These are phyloP conservation scores for Podospora pseudocomata DNA, from an alignment of 495 filamentous ascomycete genomes.

Conservation along the genomic window DNA sequence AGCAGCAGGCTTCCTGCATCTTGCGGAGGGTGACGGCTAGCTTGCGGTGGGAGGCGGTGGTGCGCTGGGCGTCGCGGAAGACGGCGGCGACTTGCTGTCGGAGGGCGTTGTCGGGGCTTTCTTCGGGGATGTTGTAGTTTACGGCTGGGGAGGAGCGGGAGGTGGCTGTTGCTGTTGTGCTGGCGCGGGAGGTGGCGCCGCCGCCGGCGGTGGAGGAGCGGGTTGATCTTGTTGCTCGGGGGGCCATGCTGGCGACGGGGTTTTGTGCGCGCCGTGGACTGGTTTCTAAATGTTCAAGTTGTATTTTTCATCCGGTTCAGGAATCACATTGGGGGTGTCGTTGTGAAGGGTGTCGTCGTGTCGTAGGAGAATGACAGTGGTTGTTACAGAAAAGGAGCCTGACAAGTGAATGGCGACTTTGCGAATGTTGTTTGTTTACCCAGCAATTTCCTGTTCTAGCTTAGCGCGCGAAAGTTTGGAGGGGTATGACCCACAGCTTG, in stretches of 20 bases:
- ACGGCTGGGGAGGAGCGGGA: constrained; percentile 60
- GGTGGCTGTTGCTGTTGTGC: constrained; percentile 46
- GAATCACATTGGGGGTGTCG: not conserved
- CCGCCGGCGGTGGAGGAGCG: constrained; percentile 48
- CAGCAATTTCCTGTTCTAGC: constrained; percentile 18
- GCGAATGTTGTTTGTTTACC: constrained; percentile 28
- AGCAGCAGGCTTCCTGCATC: constrained; percentile 83
- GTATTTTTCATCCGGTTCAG: not conserved
- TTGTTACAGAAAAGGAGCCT: not conserved
- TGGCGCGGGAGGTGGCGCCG: not conserved
- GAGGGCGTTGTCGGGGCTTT: constrained; percentile 65
- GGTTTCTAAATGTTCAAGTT: constrained; percentile 7
- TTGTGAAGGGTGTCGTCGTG: not conserved
- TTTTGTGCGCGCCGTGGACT: constrained; percentile 2
- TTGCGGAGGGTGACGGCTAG: constrained; percentile 80
- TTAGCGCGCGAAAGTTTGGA: constrained; percentile 20
- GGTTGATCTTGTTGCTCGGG: constrained; percentile 42
- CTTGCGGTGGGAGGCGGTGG: constrained; percentile 84
- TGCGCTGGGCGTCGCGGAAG: constrained; percentile 83
- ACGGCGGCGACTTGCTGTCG: constrained; percentile 73
- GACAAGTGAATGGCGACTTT: not conserved
- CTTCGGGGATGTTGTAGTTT: constrained; percentile 65
- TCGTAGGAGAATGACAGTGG: not conserved
- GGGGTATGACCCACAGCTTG: constrained; percentile 12
- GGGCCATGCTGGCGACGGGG: constrained; percentile 21